phyloP scores from a whole-genome alignment of 192 early-diverging fungal species.

The Backusella sp. region DNA sequence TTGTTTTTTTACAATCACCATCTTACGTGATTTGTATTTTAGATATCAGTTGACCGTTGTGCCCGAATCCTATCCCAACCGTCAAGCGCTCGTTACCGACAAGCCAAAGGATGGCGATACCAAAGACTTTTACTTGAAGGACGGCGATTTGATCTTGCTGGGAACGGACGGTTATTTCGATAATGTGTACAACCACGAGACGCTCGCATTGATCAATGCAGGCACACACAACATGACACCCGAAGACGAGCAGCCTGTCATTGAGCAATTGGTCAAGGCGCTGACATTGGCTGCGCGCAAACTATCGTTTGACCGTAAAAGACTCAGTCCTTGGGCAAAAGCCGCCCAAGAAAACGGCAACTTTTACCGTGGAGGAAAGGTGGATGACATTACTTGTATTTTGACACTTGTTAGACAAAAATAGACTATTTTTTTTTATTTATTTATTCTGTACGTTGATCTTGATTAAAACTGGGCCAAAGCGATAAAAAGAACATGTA shows the following conservation, averaged over 20 bases:
- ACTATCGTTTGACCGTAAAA: slow-evolving; percentile 47
- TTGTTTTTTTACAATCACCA: not conserved
- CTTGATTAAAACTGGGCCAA: slow-evolving; percentile 24
- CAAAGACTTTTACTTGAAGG: slow-evolving; percentile 48
- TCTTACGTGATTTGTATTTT: not conserved
- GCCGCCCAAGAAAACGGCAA: slow-evolving; percentile 48
- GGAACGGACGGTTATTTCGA: slow-evolving; percentile 64
- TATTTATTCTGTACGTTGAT: slow-evolving; percentile 12
- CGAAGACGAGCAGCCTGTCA: slow-evolving; percentile 15
- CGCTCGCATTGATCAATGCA: slow-evolving; percentile 48
- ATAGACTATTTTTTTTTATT: not conserved
- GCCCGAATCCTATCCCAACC: slow-evolving; percentile 53
- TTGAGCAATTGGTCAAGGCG: slow-evolving; percentile 45
- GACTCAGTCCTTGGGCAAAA: slow-evolving; percentile 50
- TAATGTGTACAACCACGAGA: slow-evolving; percentile 57
- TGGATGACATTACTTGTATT: slow-evolving; percentile 59
- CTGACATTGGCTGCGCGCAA: slow-evolving; percentile 53
- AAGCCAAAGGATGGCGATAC: slow-evolving; percentile 56
- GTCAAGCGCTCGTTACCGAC: slow-evolving; percentile 48
- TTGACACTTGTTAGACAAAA: slow-evolving; percentile 43
- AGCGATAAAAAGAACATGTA: slow-evolving; percentile 24
- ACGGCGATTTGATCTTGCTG: slow-evolving; percentile 57
- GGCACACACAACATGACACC: slow-evolving; percentile 16
- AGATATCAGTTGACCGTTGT: slow-evolving; percentile 57
- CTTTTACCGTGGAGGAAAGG: slow-evolving; percentile 48